A percentile compares a stretch with the other conserved stretches of the same genome.
Conservation (phyloP, 1,284 basidiomycete species). For the Ustilago trichophora region DNA sequence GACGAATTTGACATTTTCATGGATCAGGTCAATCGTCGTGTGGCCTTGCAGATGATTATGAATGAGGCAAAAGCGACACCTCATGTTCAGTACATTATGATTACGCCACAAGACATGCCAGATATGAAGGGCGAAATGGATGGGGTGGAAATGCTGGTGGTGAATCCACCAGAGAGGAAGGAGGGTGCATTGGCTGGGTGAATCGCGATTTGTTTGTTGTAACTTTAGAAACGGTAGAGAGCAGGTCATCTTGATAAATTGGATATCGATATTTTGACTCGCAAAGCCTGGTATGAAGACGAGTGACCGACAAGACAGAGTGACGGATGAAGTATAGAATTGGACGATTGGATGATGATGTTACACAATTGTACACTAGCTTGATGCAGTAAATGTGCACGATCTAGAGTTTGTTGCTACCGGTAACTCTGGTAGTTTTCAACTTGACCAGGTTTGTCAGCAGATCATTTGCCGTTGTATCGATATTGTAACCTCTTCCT, state of each 20-base stretch:
- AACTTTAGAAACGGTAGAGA: not conserved
- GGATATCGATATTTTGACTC: too few relatives aligned
- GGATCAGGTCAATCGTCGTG: slow-evolving; percentile 89
- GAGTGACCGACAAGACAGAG: too few relatives aligned
- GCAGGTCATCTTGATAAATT: too few relatives aligned
- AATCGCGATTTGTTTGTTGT: not conserved
- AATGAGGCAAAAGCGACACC: slow-evolving; percentile 34
- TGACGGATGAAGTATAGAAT: too few relatives aligned
- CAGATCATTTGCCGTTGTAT: slow-evolving; percentile 74
- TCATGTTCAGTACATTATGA: slow-evolving; percentile 57
- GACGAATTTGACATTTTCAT: slow-evolving; percentile 88
- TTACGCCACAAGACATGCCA: slow-evolving; percentile 63
- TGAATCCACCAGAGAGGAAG: slow-evolving; percentile 29
- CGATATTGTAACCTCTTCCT: slow-evolving; percentile 74
- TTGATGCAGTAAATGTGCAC: too few relatives aligned
- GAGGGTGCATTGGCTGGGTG: slow-evolving; percentile 26
- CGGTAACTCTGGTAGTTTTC: slow-evolving; percentile 61
- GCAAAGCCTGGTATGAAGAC: too few relatives aligned
- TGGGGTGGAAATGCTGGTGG: slow-evolving; percentile 21
- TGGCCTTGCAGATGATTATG: slow-evolving; percentile 86
- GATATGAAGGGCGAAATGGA: slow-evolving; percentile 34
- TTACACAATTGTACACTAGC: not conserved
- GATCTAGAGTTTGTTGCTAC: slow-evolving; percentile 8
- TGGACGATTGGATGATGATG: too few relatives aligned
- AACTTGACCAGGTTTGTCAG: slow-evolving; percentile 75